phyloP scores from a whole-genome alignment of 179 eudicot genomes.

The Spinacia oleracea region DNA sequence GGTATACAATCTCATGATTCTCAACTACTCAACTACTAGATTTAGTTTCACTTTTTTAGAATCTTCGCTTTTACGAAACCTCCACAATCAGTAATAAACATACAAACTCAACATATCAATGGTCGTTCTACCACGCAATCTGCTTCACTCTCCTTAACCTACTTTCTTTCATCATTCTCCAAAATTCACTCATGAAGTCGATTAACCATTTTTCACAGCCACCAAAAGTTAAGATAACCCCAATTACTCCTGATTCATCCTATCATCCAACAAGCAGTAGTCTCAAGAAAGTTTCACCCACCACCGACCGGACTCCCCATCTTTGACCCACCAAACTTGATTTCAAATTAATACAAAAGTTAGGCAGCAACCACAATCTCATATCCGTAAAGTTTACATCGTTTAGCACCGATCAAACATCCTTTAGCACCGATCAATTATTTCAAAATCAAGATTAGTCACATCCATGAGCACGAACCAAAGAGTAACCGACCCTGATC shows the following conservation, averaged over 20 bases:
- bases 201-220: neutral
- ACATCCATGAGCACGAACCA: no score
- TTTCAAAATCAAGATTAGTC: neutral
- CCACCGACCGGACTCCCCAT: neutral
- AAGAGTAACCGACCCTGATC: conserved; percentile 1
- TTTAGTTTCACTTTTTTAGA: neutral
- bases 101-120: neutral
- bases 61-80: neutral
- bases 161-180: neutral
- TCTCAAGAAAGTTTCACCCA: neutral
- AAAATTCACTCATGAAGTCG: neutral
- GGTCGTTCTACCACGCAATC: neutral
- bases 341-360: neutral
- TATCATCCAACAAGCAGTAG: neutral
- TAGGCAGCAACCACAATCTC: neutral
- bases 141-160: neutral
- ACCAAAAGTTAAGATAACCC: neutral
- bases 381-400: conserved; percentile 15
- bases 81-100: neutral
- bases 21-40: neutral
- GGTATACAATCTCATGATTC: neutral
- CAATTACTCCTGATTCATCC: neutral
- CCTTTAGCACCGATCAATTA: neutral
- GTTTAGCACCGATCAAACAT: conserved; percentile 3
- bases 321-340: neutral